These are phyloP conservation scores for Fusarium redolens DNA, from an alignment of 2,329 filamentous ascomycete genomes.

Conservation along the genomic window DNA sequence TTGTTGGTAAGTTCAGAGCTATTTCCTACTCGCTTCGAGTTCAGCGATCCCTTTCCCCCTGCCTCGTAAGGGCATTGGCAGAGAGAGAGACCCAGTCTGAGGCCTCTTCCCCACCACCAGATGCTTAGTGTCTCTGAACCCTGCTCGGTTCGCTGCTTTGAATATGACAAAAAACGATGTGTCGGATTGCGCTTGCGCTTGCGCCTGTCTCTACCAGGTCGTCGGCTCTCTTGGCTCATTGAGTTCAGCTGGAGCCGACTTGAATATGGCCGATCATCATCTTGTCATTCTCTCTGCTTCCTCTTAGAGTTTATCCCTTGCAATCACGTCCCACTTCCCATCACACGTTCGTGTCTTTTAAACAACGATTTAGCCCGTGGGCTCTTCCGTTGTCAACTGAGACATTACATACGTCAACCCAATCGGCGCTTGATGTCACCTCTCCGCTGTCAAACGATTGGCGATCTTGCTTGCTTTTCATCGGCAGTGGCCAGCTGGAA, in stretches of 20 bases:
- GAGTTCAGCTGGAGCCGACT: constrained; percentile 24
- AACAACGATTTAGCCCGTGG: constrained; percentile 33
- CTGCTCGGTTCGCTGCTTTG: constrained; percentile 21
- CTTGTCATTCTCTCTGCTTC: constrained; percentile 14
- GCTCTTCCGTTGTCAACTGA: constrained; percentile 37
- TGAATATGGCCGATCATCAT: constrained; percentile 30
- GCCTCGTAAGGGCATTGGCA: constrained; percentile 32
- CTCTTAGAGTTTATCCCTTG: constrained; percentile 46
- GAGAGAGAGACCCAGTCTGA: constrained; percentile 28
- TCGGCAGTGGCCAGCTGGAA: constrained; percentile 41
- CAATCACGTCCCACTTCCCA: constrained; percentile 58
- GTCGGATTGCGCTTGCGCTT: constrained; percentile 27
- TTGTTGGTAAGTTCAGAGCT: constrained; percentile 65
- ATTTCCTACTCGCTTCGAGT: constrained; percentile 35
- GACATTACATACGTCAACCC: constrained; percentile 37
- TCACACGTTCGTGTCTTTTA: constrained; percentile 18
- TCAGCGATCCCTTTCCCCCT: constrained; percentile 32
- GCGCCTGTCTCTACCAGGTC: constrained; percentile 23
- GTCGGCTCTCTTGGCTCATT: constrained; percentile 22
- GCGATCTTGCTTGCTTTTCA: constrained; percentile 35
- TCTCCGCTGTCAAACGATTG: constrained; percentile 36
- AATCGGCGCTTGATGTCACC: constrained; percentile 31
- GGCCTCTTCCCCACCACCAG: constrained; percentile 40
- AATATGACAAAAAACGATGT: constrained; percentile 17
- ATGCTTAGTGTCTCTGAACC: constrained; percentile 30